Base-by-base conservation (phyloP, 768 basidiomycete species). In the Kwoniella dendrophila region DNA sequence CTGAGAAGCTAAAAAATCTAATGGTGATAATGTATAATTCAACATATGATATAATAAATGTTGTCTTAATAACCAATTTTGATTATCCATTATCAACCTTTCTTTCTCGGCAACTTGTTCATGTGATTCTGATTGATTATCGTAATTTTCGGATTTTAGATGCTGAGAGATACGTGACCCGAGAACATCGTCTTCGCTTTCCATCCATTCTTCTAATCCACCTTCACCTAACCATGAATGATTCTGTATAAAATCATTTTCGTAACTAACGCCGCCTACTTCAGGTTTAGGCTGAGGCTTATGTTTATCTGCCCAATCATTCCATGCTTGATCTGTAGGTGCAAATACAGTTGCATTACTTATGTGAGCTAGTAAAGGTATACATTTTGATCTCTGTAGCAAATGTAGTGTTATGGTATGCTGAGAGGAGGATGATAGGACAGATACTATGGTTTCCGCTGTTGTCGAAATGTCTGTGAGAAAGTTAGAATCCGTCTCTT, bases 11-110 rank as follows among this genome's bases (percentile, higher is more conserved):
- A 60, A 20, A 56, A 69, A 63, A 24, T 54, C 59, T 8, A 56
- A 33, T 10, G 77, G 69, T 20, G 83, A 70, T 30, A 96, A 75
- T 5, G 89, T 85, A 76, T 86, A 86, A 78, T 98, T 96, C 68
- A 98, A 83, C 45, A 97, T 80, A 78, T 98, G 96, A 77, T 98
- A 98, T 72, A 97, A 87, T 54, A 99, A 83, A 72, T 94, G 88
- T 72, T 96, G 93, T 55, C 95, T 85, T 45, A 98, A 80, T 94
- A 93, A 24, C 82, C 83, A 36, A 85, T 71, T 68, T 22, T 69
- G 56, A 52, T 83, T 80, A 58, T 68, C 66, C 54, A 58, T 26
- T 45, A 41, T 16, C 2, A 30, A 11, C 20, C 27, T 53, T 34
- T 60, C 51, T 12, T 63, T 55, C 27, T 66, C 63, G n/a, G 36